Evolutionary conservation across 495 filamentous ascomycete genomes (phyloP).

Genomic region (Friedmanniomyces endolithicus): DNA sequence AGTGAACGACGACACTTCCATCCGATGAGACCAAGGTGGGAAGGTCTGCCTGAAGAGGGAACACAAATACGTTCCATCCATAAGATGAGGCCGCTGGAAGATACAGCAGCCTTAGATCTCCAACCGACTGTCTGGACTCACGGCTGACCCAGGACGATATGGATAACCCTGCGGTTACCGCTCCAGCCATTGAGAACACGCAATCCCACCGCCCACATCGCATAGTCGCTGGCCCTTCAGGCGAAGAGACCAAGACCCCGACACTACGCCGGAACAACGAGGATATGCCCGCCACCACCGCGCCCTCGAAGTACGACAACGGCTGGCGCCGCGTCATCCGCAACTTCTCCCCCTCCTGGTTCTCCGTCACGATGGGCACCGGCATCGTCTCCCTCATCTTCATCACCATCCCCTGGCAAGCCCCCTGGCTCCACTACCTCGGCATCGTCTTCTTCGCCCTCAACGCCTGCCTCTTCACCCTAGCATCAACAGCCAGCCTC

Average conservation of each 20-base stretch:
- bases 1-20: background rate
- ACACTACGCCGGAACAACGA: background rate
- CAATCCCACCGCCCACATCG: background rate
- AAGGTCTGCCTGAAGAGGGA: background rate
- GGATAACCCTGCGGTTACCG: conserved; percentile 22
- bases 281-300: background rate
- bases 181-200: conserved; percentile 3
- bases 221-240: conserved; percentile 6
- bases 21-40: background rate
- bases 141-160: background rate
- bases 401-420: conserved; percentile 25
- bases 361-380: conserved; percentile 31
- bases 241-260: background rate
- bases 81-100: no score
- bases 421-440: conserved; percentile 27
- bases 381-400: conserved; percentile 28
- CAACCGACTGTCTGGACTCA: background rate
- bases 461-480: conserved; percentile 34
- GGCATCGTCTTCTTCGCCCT: conserved; percentile 27
- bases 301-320: conserved; percentile 20
- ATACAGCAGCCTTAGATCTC: background rate
- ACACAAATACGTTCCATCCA: background rate
- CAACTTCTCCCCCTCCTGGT: conserved; percentile 30
- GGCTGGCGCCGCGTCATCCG: conserved; percentile 28
- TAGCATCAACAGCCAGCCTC: conserved; percentile 36